phyloP scores from a whole-genome alignment of 805 yeast genomes.

The Teunomyces aglyptinius region DNA sequence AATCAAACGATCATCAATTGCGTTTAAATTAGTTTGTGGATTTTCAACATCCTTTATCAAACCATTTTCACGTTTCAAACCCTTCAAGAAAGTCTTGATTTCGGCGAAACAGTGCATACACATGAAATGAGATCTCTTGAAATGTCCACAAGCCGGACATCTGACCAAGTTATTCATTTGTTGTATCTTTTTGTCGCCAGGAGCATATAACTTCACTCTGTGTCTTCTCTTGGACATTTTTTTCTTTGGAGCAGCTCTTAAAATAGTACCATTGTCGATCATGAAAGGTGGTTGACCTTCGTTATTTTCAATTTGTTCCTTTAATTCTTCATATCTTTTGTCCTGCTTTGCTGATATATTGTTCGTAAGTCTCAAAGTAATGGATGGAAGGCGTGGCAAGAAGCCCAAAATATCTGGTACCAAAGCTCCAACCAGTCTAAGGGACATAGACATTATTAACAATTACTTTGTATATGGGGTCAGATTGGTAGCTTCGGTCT shows the following conservation, averaged over 20 bases:
- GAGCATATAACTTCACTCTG: constrained; percentile 78
- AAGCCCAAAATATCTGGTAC: constrained; percentile 7
- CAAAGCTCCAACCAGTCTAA: constrained; percentile 16
- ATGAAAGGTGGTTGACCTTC: constrained; percentile 38
- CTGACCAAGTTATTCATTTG: constrained; percentile 74
- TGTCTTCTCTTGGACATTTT: constrained; percentile 84
- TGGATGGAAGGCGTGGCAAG: constrained; percentile 12
- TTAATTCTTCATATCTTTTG: constrained; percentile 34
- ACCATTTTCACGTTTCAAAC: constrained; percentile 34
- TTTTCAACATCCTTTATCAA: constrained; percentile 27
- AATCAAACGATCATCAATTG: constrained; percentile 59
- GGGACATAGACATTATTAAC: constrained; percentile 22
- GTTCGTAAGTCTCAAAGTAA: constrained; percentile 3
- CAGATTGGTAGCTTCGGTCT: not conserved
- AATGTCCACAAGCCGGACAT: constrained; percentile 95
- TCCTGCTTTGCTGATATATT: constrained; percentile 11
- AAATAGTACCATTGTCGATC: constrained; percentile 63
- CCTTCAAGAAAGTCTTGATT: constrained; percentile 72
- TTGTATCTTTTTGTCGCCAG: constrained; percentile 78
- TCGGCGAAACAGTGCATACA: constrained; percentile 92
- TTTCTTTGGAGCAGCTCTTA: constrained; percentile 92
- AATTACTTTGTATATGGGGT: not conserved
- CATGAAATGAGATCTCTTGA: constrained; percentile 83
- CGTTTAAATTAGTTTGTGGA: constrained; percentile 47
- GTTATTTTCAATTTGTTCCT: constrained; percentile 37